A percentile compares a stretch with the other conserved stretches of the same genome.
Conservation (phyloP, 2,329 filamentous ascomycete species). For the Aureobasidium pullulans region DNA sequence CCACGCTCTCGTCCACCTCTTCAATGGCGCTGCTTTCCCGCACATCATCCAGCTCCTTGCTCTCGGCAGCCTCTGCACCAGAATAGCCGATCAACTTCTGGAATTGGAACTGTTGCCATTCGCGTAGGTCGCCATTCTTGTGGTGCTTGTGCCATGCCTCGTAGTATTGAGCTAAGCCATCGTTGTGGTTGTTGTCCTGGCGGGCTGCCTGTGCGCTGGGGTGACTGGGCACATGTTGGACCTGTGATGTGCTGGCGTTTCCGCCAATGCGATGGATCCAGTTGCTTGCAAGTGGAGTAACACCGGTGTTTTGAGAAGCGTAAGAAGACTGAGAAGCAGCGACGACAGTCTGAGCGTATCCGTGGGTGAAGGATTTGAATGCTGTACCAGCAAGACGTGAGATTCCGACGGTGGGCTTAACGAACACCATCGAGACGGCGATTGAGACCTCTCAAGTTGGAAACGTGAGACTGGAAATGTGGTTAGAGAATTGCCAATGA, state of each 20-base stretch:
- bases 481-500: background rate
- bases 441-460: conserved; percentile 52
- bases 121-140: conserved; percentile 58
- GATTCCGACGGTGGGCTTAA: conserved; percentile 69
- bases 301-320: conserved; percentile 55
- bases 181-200: conserved; percentile 27
- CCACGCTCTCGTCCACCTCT: conserved; percentile 29
- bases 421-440: conserved; percentile 76
- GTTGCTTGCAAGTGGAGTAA: conserved; percentile 46
- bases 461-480: conserved; percentile 22
- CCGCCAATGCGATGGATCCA: conserved; percentile 40
- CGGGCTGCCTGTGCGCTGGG: conserved; percentile 29
- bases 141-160: conserved; percentile 80
- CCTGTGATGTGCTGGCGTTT: conserved; percentile 25
- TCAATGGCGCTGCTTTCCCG: conserved; percentile 29
- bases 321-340: conserved; percentile 84
- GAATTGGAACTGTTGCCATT: conserved; percentile 90
- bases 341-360: conserved; percentile 96
- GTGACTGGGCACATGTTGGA: conserved; percentile 24
- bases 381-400: conserved; percentile 70
- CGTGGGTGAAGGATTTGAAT: conserved; percentile 86
- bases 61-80: conserved; percentile 18
- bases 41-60: conserved; percentile 28
- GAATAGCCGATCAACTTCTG: conserved; percentile 79
- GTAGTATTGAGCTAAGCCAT: conserved; percentile 80